These are phyloP conservation scores for Hymenoscyphus scutula DNA, from an alignment of 2,329 filamentous ascomycete species.

Conservation along the genomic window DNA sequence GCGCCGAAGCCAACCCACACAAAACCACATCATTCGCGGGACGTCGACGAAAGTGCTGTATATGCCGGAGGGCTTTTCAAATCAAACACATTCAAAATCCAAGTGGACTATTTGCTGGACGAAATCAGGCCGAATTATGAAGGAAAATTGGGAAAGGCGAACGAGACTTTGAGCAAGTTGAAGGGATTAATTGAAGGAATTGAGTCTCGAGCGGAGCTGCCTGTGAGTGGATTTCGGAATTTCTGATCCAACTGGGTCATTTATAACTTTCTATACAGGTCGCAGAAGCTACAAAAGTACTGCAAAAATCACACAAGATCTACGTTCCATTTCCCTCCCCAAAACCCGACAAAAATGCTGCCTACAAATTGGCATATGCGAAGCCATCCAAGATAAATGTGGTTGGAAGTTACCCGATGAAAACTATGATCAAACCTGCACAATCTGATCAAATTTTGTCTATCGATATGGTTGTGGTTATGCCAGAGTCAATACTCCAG, in stretches of 20 bases:
- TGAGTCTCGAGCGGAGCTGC: slow-evolving; percentile 47
- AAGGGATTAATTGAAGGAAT: slow-evolving; percentile 57
- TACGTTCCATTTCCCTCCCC: slow-evolving; percentile 84
- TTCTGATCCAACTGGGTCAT: not conserved
- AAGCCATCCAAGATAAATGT: slow-evolving; percentile 80
- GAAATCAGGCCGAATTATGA: slow-evolving; percentile 58
- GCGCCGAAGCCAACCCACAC: slow-evolving; percentile 13
- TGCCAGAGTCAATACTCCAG: slow-evolving; percentile 78
- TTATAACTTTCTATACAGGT: slow-evolving; percentile 48
- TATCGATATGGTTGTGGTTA: slow-evolving; percentile 83
- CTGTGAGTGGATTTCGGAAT: slow-evolving; percentile 34
- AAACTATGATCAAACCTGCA: slow-evolving; percentile 67
- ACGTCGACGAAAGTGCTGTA: slow-evolving; percentile 36
- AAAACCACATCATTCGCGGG: slow-evolving; percentile 23
- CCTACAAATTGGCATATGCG: slow-evolving; percentile 77
- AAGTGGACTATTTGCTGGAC: slow-evolving; percentile 61
- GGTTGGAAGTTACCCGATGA: slow-evolving; percentile 80
- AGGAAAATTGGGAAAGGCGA: slow-evolving; percentile 51
- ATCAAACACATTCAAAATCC: slow-evolving; percentile 65
- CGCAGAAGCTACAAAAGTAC: slow-evolving; percentile 61
- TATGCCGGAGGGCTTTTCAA: slow-evolving; percentile 52
- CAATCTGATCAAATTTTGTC: slow-evolving; percentile 57
- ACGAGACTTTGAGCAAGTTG: slow-evolving; percentile 52
- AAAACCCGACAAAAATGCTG: slow-evolving; percentile 68
- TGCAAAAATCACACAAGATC: slow-evolving; percentile 66